Base-by-base conservation (phyloP, 208 protist genomes). In the Crithidia mellificae region DNA sequence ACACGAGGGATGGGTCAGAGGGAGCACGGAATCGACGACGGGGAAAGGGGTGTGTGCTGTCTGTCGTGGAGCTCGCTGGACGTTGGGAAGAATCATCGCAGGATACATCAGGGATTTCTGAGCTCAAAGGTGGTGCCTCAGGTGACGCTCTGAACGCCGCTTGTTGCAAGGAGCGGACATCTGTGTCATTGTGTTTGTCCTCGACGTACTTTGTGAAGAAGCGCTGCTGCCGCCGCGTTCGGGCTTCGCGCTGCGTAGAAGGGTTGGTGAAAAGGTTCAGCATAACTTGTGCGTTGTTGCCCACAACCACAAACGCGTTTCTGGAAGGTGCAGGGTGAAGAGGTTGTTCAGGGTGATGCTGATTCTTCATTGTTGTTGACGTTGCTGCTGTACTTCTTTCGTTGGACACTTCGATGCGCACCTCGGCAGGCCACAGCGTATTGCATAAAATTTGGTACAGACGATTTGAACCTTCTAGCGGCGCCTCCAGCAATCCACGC, bases 371-470 rank as follows among this genome's bases (percentile, higher is more conserved):
- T 56, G 19, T n/a, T 50, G 25, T 15, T n/a, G 17, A 41, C 5
- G 54, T 34, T 7, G 4, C 4, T 24, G 46, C 19, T 22, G 24
- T 27, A 39, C 24, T 3, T 9, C 8, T 20, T 34, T 20, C 34
- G 22, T 38, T 11, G 7, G 34, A 38, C 7, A 1, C 29, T 12
- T 56, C 32, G 15, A 0, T 22, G 27, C 77, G 77, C 52, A 72
- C 61, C 3, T 3, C 11, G 14, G 63, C 54, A 0, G 86, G 81
- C 86, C 86, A 92, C 25, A 87, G 46, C 5, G 82, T 85, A 61
- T 85, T 89, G 59, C 80, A 75, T 17, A 92, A 59, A 24, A 92
- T 57, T 46, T 89, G 80, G 20, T 76, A 72, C 0, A 92, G 57
- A 11, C 86, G 73, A 46, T 77, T 70, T 0, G 76, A 75, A 0